Evolutionary conservation across 2,329 filamentous ascomycete genomes (phyloP), one percentile per base, ranked within the genome.

Genomic region (Blastomyces gilchristii): DNA sequence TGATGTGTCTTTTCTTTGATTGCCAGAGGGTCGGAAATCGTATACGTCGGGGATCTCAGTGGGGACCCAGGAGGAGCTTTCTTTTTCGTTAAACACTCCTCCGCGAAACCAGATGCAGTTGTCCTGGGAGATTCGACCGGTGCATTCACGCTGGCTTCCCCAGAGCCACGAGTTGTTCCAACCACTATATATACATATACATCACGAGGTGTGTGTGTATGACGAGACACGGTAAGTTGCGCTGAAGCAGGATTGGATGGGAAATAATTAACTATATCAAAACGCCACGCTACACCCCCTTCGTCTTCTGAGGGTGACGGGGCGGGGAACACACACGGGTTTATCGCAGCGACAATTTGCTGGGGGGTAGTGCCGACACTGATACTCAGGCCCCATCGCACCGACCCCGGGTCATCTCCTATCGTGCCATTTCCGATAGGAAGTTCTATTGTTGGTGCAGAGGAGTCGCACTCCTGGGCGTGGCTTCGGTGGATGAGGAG

Each of bases 141-240:
- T 22, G 22, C 58, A 60, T 49, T 53, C 52, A 9, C 34, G n/a
- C 16, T 53, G 45, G 28, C 45, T 52, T 45, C 54, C 47, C 61
- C 53, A 63, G 34, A 63, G 18, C 7, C 39, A 41, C 3, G 61
- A 63, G 25, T 60, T 65, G 34, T 65, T 65, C 61, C 62, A 65
- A 28, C 63, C 63, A 22, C 57, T 65, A 47, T 43, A 41, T 47
- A 8, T 47, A 47, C 4, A 16, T 41, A 43, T 18, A 47, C 18
- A 22, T 47, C 7, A n/a, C 16, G 18, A n/a, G n/a, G 39, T 16
- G n/a, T 5, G 22, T n/a, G 50, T 16, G n/a, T 5, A 14, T n/a
- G 2, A 31, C 41, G 12, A 43, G 1, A 39, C 25, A 53, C 39
- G 45, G 45, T 58, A 16, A 58, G 60, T 47, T 16, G 22, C 5